Evolutionary conservation across 2,329 filamentous ascomycete species (phyloP), one percentile per base, ranked within the genome.

Genomic region (Nemania serpens): DNA sequence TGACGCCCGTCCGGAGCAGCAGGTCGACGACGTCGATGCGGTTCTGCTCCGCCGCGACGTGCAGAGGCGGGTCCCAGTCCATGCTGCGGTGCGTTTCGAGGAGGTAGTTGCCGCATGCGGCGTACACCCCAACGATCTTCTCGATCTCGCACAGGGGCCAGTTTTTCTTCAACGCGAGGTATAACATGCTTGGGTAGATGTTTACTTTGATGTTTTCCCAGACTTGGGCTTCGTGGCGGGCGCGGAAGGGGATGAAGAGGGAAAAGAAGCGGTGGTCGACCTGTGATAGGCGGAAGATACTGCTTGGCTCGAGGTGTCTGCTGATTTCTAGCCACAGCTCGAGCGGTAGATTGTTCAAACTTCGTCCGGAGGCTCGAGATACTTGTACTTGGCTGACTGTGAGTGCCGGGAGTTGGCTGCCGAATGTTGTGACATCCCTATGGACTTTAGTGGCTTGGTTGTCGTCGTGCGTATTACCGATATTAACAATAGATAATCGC

Each of bases 11-110:
- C 1, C 9, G 2, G 12, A 61, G 13, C 9, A 63, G 53, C 1
- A 54, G 10, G 1, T 57, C 33, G 2, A 58, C 47, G 17, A 60
- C 54, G 17, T 61, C 58, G 25, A 55, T 1, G 25, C 58, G 58
- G 20, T 58, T 53, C 17, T 58, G 17, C 34, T 22, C 12, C 6
- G 42, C 50, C 12, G 58, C 61, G 5, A 61, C 20, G 20, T 48
- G 43, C 5, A 56, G 46, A 11, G 46, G 46, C 5, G 51, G 52
- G 10, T n/a, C n/a, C 9, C n/a, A 51, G 34, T 0, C 10, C 3
- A 15, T 37, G 34, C 10, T 12, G 13, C 13, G 13, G 10, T 29
- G 17, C 49, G n/a, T n/a, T n/a, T n/a, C n/a, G 3, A 46, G 29
- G 29, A 37, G 34, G 13, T 37, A 11, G 10, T 9, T 15, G 10